These are phyloP conservation scores for Inga oerstediana DNA, from an alignment of 306 rosid genomes.

Conservation along the genomic window DNA sequence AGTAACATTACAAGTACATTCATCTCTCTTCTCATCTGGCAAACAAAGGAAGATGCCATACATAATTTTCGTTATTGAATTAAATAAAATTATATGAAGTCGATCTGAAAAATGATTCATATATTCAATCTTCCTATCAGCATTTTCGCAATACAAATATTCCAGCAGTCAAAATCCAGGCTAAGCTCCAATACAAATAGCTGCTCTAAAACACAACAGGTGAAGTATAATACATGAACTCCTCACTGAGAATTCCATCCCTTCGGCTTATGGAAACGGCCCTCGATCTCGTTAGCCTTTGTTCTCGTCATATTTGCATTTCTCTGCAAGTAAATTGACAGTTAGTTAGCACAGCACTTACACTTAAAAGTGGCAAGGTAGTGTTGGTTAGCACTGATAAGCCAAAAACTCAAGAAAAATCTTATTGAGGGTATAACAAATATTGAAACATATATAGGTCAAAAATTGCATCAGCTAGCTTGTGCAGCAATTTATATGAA, in stretches of 20 bases:
- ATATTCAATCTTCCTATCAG: slow-evolving; percentile 16
- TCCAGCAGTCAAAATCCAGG: slow-evolving; percentile 4
- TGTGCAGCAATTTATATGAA: not conserved
- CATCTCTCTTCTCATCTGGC: slow-evolving; percentile 8
- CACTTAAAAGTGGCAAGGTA: not conserved
- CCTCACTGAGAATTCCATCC: slow-evolving; percentile 47
- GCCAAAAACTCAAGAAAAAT: slow-evolving; percentile 12
- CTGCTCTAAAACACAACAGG: slow-evolving; percentile 28
- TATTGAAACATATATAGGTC: not conserved
- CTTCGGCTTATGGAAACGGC: slow-evolving; percentile 32
- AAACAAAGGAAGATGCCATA: not conserved
- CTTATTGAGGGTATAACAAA: not conserved
- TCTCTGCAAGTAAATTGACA: slow-evolving; percentile 44
- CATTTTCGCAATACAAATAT: slow-evolving; percentile 2
- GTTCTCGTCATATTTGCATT: slow-evolving; percentile 47
- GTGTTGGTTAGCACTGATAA: slow-evolving; percentile 9
- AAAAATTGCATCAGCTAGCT: slow-evolving; percentile 19
- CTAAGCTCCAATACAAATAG: not conserved
- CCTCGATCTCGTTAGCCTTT: slow-evolving; percentile 34
- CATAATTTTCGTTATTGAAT: not conserved
- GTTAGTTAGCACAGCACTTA: slow-evolving; percentile 26
- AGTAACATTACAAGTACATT: not conserved
- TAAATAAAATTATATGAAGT: not conserved
- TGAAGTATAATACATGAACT: slow-evolving; percentile 28
- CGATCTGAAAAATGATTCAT: not conserved